Conservation (phyloP, 2,329 filamentous ascomycete species). For the Pseudogymnoascus sp. region DNA sequence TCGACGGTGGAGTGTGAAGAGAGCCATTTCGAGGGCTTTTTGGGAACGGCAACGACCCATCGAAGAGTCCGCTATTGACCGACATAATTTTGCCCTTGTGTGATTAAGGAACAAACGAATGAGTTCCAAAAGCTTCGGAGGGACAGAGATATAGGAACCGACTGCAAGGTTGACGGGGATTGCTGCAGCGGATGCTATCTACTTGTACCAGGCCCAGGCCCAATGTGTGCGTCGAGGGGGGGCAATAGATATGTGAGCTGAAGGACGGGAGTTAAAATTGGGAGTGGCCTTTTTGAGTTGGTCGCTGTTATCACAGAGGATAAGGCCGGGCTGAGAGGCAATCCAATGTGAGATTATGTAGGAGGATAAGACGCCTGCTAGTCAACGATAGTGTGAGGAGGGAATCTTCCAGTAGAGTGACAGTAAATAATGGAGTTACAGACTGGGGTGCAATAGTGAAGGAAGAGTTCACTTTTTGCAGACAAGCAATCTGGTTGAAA, state of each 20-base stretch:
- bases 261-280: neutral
- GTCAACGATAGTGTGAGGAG: neutral
- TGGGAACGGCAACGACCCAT: neutral
- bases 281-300: neutral
- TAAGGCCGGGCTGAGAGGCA: neutral
- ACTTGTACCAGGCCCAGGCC: neutral
- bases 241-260: neutral
- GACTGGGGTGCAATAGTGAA: neutral
- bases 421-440: neutral
- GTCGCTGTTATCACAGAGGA: neutral
- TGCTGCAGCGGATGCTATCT: neutral
- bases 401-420: neutral
- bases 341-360: constrained; percentile 1
- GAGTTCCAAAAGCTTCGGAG: neutral
- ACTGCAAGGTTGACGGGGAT: neutral
- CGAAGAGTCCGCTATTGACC: neutral
- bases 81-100: neutral
- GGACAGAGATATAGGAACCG: neutral
- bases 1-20: neutral
- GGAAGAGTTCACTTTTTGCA: neutral
- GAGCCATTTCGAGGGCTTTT: neutral
- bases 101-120: neutral
- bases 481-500: neutral
- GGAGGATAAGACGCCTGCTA: neutral
- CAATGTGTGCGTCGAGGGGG: neutral